Evolutionary conservation across 805 yeast genomes (phyloP).

Genomic region (Yarrowia sp.): DNA sequence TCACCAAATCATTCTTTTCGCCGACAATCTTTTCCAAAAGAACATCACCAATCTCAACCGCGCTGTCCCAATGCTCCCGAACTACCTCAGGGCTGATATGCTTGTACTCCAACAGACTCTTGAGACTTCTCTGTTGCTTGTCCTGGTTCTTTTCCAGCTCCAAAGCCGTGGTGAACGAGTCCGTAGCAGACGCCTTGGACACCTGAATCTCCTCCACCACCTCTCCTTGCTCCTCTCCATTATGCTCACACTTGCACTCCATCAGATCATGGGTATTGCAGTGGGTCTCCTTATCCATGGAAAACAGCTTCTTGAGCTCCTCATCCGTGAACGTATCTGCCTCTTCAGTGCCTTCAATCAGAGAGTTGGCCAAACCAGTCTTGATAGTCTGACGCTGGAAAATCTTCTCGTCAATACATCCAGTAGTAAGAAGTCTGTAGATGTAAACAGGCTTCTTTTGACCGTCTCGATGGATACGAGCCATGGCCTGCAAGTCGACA

Average conservation of each 20-base stretch:
- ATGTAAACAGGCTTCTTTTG: conserved; percentile 74
- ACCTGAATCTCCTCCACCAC: neutral
- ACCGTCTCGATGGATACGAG: conserved; percentile 92
- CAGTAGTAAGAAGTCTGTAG: conserved; percentile 80
- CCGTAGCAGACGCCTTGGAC: neutral
- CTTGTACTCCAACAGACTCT: neutral
- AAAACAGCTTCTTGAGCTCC: conserved; percentile 74
- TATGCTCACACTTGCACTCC: conserved; percentile 33
- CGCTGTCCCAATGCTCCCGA: neutral
- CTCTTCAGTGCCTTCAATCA: conserved; percentile 45
- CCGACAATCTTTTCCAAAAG: neutral
- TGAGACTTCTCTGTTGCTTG: neutral
- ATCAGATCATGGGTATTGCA: conserved; percentile 78
- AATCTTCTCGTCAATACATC: conserved; percentile 91
- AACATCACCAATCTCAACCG: neutral
- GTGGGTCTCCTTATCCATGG: conserved; percentile 43
- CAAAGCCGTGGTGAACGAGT: conserved; percentile 1
- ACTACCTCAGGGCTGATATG: neutral
- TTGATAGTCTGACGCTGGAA: conserved; percentile 89
- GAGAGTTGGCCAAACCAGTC: conserved; percentile 68
- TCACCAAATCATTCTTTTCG: neutral
- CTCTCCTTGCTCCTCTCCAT: neutral
- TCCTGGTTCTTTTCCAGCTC: conserved; percentile 3
- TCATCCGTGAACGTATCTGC: conserved; percentile 60
- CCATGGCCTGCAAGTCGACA: conserved; percentile 90